Evolutionary conservation across 2,329 filamentous ascomycete species (phyloP).

Genomic region (Fusarium newnesense): DNA sequence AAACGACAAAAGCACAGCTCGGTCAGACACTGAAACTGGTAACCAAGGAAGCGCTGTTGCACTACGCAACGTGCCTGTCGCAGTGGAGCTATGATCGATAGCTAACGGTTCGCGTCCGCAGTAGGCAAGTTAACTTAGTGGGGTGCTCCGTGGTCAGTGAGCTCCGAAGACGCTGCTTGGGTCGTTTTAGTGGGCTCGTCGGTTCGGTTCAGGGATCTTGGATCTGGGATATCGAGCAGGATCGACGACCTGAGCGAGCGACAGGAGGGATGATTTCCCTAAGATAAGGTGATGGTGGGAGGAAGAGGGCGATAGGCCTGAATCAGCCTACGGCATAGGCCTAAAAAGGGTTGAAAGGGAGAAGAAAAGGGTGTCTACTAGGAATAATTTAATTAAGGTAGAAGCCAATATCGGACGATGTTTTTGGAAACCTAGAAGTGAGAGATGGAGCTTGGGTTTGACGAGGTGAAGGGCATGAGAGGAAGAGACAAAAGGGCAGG

Average conservation of each 20-base stretch:
- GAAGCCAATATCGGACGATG: constrained; percentile 7
- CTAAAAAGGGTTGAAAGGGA: background rate
- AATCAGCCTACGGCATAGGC: constrained; percentile 13
- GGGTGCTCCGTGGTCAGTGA: constrained; percentile 21
- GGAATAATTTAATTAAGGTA: constrained; percentile 3
- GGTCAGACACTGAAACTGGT: constrained; percentile 29
- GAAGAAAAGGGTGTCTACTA: constrained; percentile 10
- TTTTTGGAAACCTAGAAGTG: constrained; percentile 10
- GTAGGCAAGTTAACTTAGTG: constrained; percentile 31
- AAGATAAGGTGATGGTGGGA: constrained; percentile 30
- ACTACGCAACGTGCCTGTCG: constrained; percentile 30
- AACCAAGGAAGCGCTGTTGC: constrained; percentile 37
- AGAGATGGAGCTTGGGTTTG: constrained; percentile 18
- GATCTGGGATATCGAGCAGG: constrained; percentile 37
- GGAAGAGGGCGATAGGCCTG: constrained; percentile 13
- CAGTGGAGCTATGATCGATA: constrained; percentile 35
- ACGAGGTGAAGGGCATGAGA: constrained; percentile 26
- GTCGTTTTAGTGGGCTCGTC: constrained; percentile 35
- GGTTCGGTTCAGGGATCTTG: constrained; percentile 36
- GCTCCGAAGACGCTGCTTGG: constrained; percentile 29
- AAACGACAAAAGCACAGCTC: constrained; percentile 38
- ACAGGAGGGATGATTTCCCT: constrained; percentile 16
- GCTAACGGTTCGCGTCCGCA: constrained; percentile 34
- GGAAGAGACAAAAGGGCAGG: constrained; percentile 12
- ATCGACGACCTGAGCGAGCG: constrained; percentile 34